A percentile compares a stretch with the other conserved stretches of the same genome.
Evolutionary conservation across 2,329 filamentous ascomycete species (phyloP).

Genomic region (Talaromyces funiculosus): DNA sequence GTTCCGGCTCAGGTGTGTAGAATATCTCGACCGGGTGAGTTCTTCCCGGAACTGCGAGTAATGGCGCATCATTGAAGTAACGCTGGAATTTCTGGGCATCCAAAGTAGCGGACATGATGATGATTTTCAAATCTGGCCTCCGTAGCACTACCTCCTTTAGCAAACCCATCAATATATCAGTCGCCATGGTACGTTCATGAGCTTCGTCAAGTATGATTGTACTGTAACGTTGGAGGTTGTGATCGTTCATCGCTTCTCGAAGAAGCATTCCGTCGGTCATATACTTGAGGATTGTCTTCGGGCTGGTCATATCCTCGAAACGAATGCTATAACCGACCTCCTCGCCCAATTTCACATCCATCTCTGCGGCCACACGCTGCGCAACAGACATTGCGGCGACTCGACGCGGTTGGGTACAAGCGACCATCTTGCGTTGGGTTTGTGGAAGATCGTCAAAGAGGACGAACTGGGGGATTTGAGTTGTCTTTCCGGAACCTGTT

Average conservation of each 20-base stretch:
- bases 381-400: slow-evolving; percentile 98
- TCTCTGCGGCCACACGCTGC: slow-evolving; percentile 93
- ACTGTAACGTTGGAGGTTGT: slow-evolving; percentile 84
- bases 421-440: slow-evolving; percentile 77
- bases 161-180: slow-evolving; percentile 94
- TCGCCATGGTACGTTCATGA: slow-evolving; percentile 94
- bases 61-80: slow-evolving; percentile 91
- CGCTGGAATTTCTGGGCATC: slow-evolving; percentile 97
- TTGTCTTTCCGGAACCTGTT: slow-evolving; percentile 98
- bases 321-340: slow-evolving; percentile 98
- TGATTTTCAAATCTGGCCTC: slow-evolving; percentile 88
- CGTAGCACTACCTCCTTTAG: slow-evolving; percentile 82
- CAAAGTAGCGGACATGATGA: slow-evolving; percentile 97
- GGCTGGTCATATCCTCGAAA: slow-evolving; percentile 90
- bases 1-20: slow-evolving; percentile 92
- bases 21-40: slow-evolving; percentile 98
- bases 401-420: slow-evolving; percentile 94
- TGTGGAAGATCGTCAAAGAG: slow-evolving; percentile 95
- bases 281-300: slow-evolving; percentile 92
- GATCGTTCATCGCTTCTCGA: slow-evolving; percentile 93
- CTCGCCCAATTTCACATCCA: slow-evolving; percentile 86
- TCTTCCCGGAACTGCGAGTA: slow-evolving; percentile 88
- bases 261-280: slow-evolving; percentile 99
- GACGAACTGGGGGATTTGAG: slow-evolving; percentile 97
- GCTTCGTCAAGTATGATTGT: slow-evolving; percentile 98